Evolutionary conservation across 1,139 yeast species (phyloP), one percentile per base, ranked within the genome.

Genomic region (Sugiyamaella neomexicana): DNA sequence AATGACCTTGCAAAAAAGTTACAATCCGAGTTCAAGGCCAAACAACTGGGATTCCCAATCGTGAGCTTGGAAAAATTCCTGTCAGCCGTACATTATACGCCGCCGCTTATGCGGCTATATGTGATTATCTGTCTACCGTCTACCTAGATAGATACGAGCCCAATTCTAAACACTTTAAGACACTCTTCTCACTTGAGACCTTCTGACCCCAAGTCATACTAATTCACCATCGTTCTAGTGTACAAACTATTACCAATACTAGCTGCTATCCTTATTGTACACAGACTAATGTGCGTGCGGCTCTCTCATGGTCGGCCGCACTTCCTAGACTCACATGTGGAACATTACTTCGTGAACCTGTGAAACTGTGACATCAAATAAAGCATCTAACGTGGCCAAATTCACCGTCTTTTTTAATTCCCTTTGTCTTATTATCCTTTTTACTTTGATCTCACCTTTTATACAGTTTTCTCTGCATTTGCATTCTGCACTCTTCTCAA

Each of bases 1-100:
- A 29, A 25, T 15, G 43, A 29, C 31, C n/a, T n/a, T n/a, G n/a
- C n/a, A n/a, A n/a, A 38, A 38, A 38, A 38, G 41, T 38, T 38
- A 25, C 41, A 16, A 8, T 13, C 17, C 15, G 3, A 23, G 2
- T 13, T 25, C 25, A 7, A 20, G 16, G 6, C 31, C 7, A 3
- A 20, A 20, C 25, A 9, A 5, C 12, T 29, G 34, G n/a, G 8
- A 29, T 29, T 17, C 32, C 44, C 29, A 40, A 40, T 31, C 44
- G 32, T 40, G 25, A 16, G 17, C 41, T 9, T 23, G 15, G 41
- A 38, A 38, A 38, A 38, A 38, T 38, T 36, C 41, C 41, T 9
- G 27, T 25, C 44, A 40, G 44, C 44, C 44, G 44, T 40, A 20
- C 25, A 5, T 20, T 3, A 3, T 20, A 2, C 10, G 6, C 20